Evolutionary conservation across 441 rosid genomes (phyloP), one percentile per base, ranked within the genome.

Genomic region (Gossypium lobatum): DNA sequence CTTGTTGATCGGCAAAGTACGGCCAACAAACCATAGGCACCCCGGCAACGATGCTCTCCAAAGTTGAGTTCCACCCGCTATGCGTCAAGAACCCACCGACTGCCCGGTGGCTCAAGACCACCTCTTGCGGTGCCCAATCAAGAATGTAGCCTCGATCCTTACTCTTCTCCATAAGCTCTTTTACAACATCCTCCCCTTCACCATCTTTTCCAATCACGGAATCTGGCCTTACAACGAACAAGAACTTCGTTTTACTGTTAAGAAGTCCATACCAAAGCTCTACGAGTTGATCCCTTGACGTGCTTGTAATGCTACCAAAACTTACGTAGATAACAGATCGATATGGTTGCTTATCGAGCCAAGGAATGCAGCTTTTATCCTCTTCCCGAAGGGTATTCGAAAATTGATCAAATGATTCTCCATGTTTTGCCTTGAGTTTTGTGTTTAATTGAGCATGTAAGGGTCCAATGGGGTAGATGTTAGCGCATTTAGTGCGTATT

Each of bases 111-210:
- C 79, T 81, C 39, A 88, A 62, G 6, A 85, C 87, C 52, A 84
- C 86, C 1, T 77, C 80, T 54, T 84, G 90, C 0, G 89, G 93
- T 9, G 93, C 88, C 90, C 90, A 88, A 73, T 77, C 66, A 45
- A 88, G 86, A 4, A 90, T 81, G 28, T 78, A 80, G 18, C 93
- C 90, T 25, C 81, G 80, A 31, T 77, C 82, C 3, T 52, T 59
- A 0, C 79, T 77, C 2, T 68, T 84, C 60, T 81, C 81, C n/a
- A 67, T 10, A 20, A 90, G 79, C 77, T 86, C 88, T 42, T 25
- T 50, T 0, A 80, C 79, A n/a, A n/a, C n/a, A n/a, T n/a, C n/a
- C n/a, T n/a, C n/a, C n/a, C n/a, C n/a, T n/a, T n/a, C n/a, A n/a
- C n/a, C n/a, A n/a, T n/a, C n/a, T n/a, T n/a, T n/a, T n/a, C n/a